Percentiles rank a stretch among this genome's conserved stretches.
These are phyloP conservation scores for Penicillium paneum DNA, from an alignment of 2,329 filamentous ascomycete genomes.

Conservation along the genomic window DNA sequence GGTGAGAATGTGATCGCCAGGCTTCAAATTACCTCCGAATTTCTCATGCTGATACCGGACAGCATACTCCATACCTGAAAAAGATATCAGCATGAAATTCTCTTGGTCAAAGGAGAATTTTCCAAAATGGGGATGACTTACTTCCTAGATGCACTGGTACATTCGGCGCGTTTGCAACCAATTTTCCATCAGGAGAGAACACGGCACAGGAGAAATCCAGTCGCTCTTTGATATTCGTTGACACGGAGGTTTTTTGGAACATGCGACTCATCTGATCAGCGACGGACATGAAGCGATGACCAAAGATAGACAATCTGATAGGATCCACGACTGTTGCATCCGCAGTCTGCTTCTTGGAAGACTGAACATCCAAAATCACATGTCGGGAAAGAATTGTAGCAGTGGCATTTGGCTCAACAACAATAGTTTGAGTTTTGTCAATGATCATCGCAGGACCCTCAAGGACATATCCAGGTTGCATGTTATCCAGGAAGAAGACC, in stretches of 20 bases:
- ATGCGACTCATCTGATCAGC: conserved; percentile 59
- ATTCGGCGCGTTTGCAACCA: conserved; percentile 69
- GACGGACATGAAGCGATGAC: conserved; percentile 58
- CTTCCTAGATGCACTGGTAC: conserved; percentile 71
- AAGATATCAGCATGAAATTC: neutral
- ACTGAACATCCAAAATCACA: neutral
- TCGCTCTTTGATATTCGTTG: conserved; percentile 76
- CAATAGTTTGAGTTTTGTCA: conserved; percentile 73
- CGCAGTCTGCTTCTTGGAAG: conserved; percentile 20
- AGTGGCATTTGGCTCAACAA: conserved; percentile 70
- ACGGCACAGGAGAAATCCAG: conserved; percentile 80
- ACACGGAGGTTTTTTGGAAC: conserved; percentile 55
- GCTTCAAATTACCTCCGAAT: conserved; percentile 73
- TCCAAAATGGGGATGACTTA: conserved; percentile 64
- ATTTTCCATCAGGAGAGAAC: conserved; percentile 71
- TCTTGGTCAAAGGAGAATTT: neutral
- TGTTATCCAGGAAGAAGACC: neutral
- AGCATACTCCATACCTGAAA: conserved; percentile 41
- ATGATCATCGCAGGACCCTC: conserved; percentile 78
- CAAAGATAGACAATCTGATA: conserved; percentile 55
- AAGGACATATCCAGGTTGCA: neutral
- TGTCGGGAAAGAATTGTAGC: neutral
- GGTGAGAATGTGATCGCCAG: conserved; percentile 76
- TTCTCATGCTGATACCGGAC: conserved; percentile 75
- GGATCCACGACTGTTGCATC: conserved; percentile 39